Evolutionary conservation across 106 monocot species (phyloP).

Genomic region (Iris macrosiphon): DNA sequence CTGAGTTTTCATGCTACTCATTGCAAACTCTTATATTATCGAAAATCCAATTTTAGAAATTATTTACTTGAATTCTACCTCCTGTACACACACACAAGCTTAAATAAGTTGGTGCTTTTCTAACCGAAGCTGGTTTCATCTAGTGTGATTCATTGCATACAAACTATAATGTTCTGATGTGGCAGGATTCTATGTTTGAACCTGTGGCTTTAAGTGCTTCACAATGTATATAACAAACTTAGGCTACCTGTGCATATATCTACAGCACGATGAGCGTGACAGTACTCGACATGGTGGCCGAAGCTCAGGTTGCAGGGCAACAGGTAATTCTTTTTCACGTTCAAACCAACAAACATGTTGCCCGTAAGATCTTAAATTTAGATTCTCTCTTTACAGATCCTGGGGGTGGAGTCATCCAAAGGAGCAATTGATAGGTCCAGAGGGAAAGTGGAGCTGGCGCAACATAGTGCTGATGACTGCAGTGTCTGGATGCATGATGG

Average conservation of each 20-base stretch:
- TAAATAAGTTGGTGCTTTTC: no score
- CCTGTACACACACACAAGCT: no score
- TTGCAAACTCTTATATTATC: no score
- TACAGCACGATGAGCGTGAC: conserved; percentile 76
- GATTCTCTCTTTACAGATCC: conserved; percentile 22
- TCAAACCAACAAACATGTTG: not conserved
- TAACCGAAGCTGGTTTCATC: not conserved
- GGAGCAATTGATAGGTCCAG: conserved; percentile 25
- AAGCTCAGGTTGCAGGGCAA: conserved; percentile 28
- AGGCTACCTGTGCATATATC: conserved; percentile 64
- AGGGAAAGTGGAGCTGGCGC: conserved; percentile 14
- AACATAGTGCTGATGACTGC: conserved; percentile 16
- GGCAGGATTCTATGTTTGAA: conserved; percentile 34
- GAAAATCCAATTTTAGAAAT: no score
- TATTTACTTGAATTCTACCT: no score
- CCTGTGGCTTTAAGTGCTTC: conserved; percentile 27
- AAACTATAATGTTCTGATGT: conserved; percentile 24
- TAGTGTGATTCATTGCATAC: not conserved
- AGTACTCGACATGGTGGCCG: conserved; percentile 56
- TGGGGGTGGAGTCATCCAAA: conserved; percentile 28
- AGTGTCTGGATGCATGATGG: conserved; percentile 54
- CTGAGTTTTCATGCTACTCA: no score
- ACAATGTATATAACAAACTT: conserved; percentile 47
- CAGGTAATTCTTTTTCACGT: conserved; percentile 25
- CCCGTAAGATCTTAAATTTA: no score